phyloP scores from a whole-genome alignment of 163 green algal species.

The Chlorella variabilis region DNA sequence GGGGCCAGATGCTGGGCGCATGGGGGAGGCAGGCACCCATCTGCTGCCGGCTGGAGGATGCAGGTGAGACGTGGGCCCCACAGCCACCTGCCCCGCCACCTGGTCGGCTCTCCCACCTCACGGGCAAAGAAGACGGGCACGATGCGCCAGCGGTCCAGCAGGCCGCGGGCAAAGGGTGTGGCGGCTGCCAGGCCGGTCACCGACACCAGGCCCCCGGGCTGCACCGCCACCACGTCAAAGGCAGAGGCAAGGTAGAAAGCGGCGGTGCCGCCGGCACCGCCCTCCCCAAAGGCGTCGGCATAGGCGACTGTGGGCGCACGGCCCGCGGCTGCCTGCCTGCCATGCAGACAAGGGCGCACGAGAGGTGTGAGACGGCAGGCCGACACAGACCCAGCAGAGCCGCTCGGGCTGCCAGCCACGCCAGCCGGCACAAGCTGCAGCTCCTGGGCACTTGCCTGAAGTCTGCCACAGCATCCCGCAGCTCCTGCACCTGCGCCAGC shows the following conservation, averaged over 20 bases:
- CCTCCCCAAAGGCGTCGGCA: conserved; percentile 70
- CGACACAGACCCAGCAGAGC: too few species aligned
- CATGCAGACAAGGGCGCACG: neutral
- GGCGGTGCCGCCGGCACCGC: conserved; percentile 59
- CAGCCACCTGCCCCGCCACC: too few species aligned
- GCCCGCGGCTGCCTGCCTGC: conserved; percentile 9
- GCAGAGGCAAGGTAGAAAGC: conserved; percentile 73
- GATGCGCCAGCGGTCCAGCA: conserved; percentile 67
- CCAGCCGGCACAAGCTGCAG: too few species aligned
- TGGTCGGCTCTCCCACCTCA: conserved; percentile 6
- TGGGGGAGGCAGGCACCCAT: too few species aligned
- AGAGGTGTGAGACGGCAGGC: too few species aligned
- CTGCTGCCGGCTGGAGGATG: too few species aligned
- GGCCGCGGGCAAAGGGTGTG: conserved; percentile 53
- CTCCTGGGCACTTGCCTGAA: too few species aligned
- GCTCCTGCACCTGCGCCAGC: conserved; percentile 75
- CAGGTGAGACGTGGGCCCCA: too few species aligned
- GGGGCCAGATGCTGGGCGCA: too few species aligned
- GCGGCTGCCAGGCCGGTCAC: conserved; percentile 55
- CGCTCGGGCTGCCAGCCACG: neutral
- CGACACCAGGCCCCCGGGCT: conserved; percentile 53
- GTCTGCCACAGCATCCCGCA: conserved; percentile 55
- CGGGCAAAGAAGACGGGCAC: conserved; percentile 48
- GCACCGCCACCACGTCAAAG: conserved; percentile 63
- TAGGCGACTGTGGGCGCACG: conserved; percentile 54